These are phyloP conservation scores for Xylaria digitata DNA, from an alignment of 2,329 filamentous ascomycete species.

Conservation along the genomic window DNA sequence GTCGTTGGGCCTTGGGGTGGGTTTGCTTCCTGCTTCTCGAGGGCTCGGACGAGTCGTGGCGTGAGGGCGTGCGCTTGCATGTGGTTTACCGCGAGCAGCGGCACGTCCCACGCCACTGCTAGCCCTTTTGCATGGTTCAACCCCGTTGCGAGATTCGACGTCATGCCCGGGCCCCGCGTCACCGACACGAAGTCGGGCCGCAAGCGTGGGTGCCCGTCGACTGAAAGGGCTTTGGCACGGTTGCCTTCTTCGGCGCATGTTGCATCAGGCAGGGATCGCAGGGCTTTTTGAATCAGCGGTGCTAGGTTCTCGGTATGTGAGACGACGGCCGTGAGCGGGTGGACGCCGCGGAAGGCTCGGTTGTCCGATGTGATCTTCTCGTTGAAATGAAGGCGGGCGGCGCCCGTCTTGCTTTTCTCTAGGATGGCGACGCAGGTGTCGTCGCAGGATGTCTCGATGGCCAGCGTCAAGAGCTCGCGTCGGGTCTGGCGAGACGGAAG, in stretches of 20 bases:
- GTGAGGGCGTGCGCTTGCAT: conserved; percentile 98
- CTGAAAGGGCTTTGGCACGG: conserved; percentile 33
- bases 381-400: conserved; percentile 78
- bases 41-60: conserved; percentile 76
- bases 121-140: conserved; percentile 89
- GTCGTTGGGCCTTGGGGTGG: neutral
- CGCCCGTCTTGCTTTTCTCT: conserved; percentile 60
- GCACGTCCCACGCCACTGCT: conserved; percentile 82
- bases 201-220: conserved; percentile 51
- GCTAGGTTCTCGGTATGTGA: conserved; percentile 81
- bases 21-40: conserved; percentile 53
- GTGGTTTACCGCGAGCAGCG: conserved; percentile 88
- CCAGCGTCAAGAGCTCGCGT: conserved; percentile 66
- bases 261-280: conserved; percentile 61
- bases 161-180: conserved; percentile 92
- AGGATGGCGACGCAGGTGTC: conserved; percentile 91
- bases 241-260: neutral
- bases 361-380: conserved; percentile 85
- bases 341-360: conserved; percentile 78
- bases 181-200: conserved; percentile 87
- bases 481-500: conserved; percentile 14
- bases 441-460: conserved; percentile 89
- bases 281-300: conserved; percentile 72
- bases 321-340: conserved; percentile 78
- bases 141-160: conserved; percentile 79